These are phyloP conservation scores for Cinnamomum micranthum DNA, from an alignment of 164 flowering plant species.

Conservation along the genomic window DNA sequence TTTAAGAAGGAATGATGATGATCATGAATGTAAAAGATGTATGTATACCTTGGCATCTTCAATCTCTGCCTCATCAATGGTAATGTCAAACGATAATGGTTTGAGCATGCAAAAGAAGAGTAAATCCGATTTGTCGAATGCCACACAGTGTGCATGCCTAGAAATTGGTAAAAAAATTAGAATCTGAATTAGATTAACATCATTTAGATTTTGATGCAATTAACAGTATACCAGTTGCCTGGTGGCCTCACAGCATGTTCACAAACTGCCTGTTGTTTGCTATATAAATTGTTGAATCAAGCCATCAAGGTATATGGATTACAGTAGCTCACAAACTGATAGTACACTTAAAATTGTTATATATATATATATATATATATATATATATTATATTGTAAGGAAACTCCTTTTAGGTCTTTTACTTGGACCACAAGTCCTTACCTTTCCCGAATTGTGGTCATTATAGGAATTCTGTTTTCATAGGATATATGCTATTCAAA, in stretches of 20 bases:
- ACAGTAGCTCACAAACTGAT: not conserved
- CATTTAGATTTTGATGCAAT: not conserved
- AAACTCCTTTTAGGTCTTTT: too few species aligned
- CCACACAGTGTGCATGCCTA: conserved; percentile 57
- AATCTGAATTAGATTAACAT: not conserved
- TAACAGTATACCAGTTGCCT: not conserved
- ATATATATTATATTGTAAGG: too few species aligned
- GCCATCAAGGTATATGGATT: not conserved
- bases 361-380: too few species aligned
- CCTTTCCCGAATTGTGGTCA: too few species aligned
- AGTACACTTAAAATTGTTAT: too few species aligned
- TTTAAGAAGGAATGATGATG: not conserved
- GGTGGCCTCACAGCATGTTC: not conserved
- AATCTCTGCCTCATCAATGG: conserved; percentile 51
- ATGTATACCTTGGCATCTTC: conserved; percentile 53
- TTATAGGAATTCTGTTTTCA: too few species aligned
- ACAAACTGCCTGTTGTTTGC: not conserved
- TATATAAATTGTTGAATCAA: not conserved
- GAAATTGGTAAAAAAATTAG: not conserved
- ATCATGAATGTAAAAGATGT: not conserved
- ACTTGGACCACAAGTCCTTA: too few species aligned
- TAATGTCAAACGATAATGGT: conserved; percentile 48
- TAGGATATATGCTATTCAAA: too few species aligned
- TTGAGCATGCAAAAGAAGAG: conserved; percentile 67
- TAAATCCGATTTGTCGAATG: conserved; percentile 66